These are phyloP conservation scores for Pharus latifolius DNA, from an alignment of 176 grass and related monocot genomes.

Conservation along the genomic window DNA sequence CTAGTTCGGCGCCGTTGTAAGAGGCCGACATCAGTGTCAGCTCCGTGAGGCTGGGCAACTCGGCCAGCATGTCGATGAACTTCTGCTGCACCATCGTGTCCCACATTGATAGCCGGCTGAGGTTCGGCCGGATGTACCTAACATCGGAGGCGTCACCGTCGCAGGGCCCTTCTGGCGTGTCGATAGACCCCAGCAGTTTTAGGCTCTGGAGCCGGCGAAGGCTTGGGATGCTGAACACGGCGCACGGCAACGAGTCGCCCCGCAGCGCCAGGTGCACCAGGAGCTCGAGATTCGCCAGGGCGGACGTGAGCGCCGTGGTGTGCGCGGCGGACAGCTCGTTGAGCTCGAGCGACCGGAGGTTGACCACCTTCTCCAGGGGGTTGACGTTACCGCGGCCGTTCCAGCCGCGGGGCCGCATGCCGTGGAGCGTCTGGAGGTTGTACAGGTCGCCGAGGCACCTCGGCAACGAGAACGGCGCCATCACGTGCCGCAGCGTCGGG, in stretches of 20 bases:
- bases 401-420: conserved; percentile 22
- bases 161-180: not conserved
- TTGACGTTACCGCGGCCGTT: not conserved
- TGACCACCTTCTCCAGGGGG: conserved; percentile 23
- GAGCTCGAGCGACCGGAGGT: conserved; percentile 37
- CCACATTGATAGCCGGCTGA: conserved; percentile 27
- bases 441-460: conserved; percentile 26
- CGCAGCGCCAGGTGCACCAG: conserved; percentile 29
- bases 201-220: conserved; percentile 43
- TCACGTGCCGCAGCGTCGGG: conserved; percentile 36
- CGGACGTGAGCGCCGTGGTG: not conserved
- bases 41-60: conserved; percentile 32
- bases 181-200: conserved; percentile 18
- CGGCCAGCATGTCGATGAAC: conserved; percentile 40
- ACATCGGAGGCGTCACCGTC: not conserved
- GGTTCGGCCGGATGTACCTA: conserved; percentile 38
- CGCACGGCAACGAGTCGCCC: conserved; percentile 29
- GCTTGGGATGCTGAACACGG: conserved; percentile 26
- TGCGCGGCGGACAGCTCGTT: conserved; percentile 15
- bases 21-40: conserved; percentile 8
- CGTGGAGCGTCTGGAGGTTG: conserved; percentile 40
- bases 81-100: conserved; percentile 21
- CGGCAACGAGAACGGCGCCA: conserved; percentile 26
- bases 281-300: conserved; percentile 35
- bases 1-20: conserved; percentile 22